Conservation (phyloP, 2,329 filamentous ascomycete genomes). For the Botryotinia calthae region DNA sequence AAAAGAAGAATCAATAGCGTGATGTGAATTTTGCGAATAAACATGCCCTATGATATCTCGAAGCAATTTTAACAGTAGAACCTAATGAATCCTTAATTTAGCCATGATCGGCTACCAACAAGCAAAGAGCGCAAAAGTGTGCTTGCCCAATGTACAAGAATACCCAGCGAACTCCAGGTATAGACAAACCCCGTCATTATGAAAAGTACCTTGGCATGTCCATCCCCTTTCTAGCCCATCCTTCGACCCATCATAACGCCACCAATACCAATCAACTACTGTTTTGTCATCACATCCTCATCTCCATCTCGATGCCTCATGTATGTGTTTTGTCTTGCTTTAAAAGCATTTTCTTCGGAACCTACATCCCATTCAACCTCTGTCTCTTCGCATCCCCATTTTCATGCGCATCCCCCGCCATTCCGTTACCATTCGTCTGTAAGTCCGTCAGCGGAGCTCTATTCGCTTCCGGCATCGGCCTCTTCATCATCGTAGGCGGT, state of each 20-base stretch:
- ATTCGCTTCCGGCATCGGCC: constrained; percentile 27
- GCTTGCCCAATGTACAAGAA: neutral
- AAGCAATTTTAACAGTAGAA: neutral
- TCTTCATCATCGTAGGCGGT: constrained; percentile 55
- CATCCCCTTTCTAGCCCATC: neutral
- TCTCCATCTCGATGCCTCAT: neutral
- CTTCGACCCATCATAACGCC: constrained; percentile 7
- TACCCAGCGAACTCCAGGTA: neutral
- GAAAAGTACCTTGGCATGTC: neutral
- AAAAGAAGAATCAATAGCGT: neutral
- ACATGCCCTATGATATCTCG: neutral
- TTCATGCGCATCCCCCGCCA: constrained; percentile 20
- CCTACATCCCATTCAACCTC: constrained; percentile 30
- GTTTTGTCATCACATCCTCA: neutral
- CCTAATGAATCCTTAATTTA: neutral
- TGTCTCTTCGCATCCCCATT: constrained; percentile 38
- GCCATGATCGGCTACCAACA: neutral
- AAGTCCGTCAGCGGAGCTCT: constrained; percentile 36
- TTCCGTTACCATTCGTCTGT: constrained; percentile 36
- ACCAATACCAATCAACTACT: neutral
- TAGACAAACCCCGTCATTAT: neutral
- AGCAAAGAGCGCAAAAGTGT: neutral
- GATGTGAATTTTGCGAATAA: neutral
- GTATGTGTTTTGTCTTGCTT: too few relatives aligned
- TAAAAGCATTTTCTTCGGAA: neutral